These are phyloP conservation scores for Metarhizium album DNA, from an alignment of 2,329 filamentous ascomycete species.

Conservation along the genomic window DNA sequence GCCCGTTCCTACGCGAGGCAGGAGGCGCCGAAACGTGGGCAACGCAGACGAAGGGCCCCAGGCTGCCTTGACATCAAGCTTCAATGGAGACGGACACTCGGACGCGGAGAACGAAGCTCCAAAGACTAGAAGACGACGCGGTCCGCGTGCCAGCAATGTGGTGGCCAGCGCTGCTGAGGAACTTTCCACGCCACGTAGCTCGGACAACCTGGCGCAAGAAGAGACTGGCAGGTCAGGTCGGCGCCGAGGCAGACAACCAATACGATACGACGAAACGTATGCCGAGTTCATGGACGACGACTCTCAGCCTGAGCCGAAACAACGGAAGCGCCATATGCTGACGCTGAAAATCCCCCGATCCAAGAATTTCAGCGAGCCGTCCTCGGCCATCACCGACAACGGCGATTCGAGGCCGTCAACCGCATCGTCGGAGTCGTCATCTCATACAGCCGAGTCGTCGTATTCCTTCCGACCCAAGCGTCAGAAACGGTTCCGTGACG, in stretches of 20 bases:
- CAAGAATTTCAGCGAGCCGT: conserved; percentile 28
- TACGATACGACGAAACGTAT: conserved; percentile 7
- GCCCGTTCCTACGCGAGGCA: conserved; percentile 26
- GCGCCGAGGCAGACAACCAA: conserved; percentile 7
- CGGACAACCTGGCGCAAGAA: conserved; percentile 3
- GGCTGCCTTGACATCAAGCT: conserved; percentile 18
- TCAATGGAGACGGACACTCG: conserved; percentile 22
- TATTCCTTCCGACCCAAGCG: conserved; percentile 46
- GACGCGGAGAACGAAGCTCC: conserved; percentile 18
- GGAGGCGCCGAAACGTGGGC: conserved; percentile 20
- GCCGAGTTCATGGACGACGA: conserved; percentile 10
- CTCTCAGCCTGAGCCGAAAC: conserved; percentile 15
- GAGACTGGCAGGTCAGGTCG: conserved; percentile 9
- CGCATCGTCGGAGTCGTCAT: conserved; percentile 40
- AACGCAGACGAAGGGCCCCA: conserved; percentile 18
- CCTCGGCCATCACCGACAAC: conserved; percentile 26
- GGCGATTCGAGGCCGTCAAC: conserved; percentile 42
- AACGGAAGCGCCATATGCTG: conserved; percentile 20
- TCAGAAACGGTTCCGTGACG: conserved; percentile 41
- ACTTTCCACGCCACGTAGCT: conserved; percentile 9
- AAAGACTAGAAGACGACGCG: conserved; percentile 22
- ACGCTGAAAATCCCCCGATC: conserved; percentile 30
- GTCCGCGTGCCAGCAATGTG: conserved; percentile 15
- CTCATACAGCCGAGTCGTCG: conserved; percentile 36
- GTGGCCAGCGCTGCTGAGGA: conserved; percentile 16